Percentiles rank a stretch among this genome's conserved stretches.
These are phyloP conservation scores for Fusarium torulosum DNA, from an alignment of 2,329 filamentous ascomycete genomes.

Conservation along the genomic window DNA sequence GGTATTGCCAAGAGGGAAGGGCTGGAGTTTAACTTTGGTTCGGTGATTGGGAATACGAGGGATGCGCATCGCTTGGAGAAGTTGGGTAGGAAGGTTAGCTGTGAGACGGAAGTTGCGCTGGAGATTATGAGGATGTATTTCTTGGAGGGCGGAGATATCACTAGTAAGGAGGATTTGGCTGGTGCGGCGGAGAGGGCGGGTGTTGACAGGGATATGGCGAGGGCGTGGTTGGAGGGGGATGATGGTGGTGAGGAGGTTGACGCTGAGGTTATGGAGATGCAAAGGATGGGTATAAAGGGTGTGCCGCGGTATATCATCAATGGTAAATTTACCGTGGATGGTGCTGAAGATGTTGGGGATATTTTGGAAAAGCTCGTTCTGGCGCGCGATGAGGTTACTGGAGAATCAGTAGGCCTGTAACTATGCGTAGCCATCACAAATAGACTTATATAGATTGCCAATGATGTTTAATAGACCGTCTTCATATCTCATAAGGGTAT, in stretches of 20 bases:
- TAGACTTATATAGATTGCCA: neutral
- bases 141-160: slow-evolving; percentile 74
- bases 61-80: slow-evolving; percentile 72
- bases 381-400: slow-evolving; percentile 52
- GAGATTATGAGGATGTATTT: slow-evolving; percentile 76
- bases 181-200: slow-evolving; percentile 67
- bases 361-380: slow-evolving; percentile 76
- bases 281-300: slow-evolving; percentile 67
- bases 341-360: slow-evolving; percentile 76
- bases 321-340: slow-evolving; percentile 73
- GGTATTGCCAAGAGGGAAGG: slow-evolving; percentile 73
- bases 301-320: slow-evolving; percentile 84
- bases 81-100: slow-evolving; percentile 65
- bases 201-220: slow-evolving; percentile 64
- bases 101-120: slow-evolving; percentile 71
- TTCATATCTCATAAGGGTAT: slow-evolving; percentile 39
- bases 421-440: neutral
- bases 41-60: slow-evolving; percentile 59
- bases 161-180: slow-evolving; percentile 64
- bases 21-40: slow-evolving; percentile 76
- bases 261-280: slow-evolving; percentile 65
- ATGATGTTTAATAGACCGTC: neutral
- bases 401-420: neutral
- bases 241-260: slow-evolving; percentile 70
- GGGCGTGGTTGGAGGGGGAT: slow-evolving; percentile 65